A percentile compares a stretch with the other conserved stretches of the same genome.
Conservation (phyloP, 169 alveolate genomes). For the Perkinsus chesapeaki region DNA sequence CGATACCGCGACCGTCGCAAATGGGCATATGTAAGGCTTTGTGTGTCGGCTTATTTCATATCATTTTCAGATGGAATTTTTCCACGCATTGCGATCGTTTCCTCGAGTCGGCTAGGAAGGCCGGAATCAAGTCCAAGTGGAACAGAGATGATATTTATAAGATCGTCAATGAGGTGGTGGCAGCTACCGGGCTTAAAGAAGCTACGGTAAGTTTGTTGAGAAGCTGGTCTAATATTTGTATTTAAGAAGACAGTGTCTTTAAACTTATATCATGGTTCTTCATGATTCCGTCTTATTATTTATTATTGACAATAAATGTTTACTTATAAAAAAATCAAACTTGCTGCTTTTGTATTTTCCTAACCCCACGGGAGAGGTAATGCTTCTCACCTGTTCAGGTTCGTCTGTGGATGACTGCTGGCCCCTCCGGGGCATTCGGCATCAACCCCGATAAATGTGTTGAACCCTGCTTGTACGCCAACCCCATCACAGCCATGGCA, state of each 20-base stretch:
- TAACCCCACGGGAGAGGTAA: no score
- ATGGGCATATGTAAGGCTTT: not conserved
- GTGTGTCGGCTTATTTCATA: not conserved
- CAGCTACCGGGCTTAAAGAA: not conserved
- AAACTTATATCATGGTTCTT: no score
- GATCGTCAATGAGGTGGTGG: not conserved
- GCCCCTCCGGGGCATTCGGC: not conserved
- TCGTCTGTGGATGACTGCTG: not conserved
- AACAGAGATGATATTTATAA: not conserved
- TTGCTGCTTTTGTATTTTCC: no score
- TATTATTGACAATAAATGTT: no score
- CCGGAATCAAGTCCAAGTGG: not conserved
- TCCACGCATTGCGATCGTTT: not conserved
- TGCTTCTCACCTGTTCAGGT: not conserved
- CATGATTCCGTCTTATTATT: no score
- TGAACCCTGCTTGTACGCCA: not conserved
- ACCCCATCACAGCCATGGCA: not conserved
- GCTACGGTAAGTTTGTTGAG: not conserved
- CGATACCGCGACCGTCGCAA: not conserved
- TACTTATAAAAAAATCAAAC: no score
- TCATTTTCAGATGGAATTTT: not conserved
- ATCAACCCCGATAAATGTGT: not conserved
- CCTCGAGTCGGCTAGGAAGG: not conserved
- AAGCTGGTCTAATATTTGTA: not conserved
- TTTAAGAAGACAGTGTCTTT: no score